Conservation (phyloP, 1,284 basidiomycete genomes). For the Cryptococcus neoformans region DNA sequence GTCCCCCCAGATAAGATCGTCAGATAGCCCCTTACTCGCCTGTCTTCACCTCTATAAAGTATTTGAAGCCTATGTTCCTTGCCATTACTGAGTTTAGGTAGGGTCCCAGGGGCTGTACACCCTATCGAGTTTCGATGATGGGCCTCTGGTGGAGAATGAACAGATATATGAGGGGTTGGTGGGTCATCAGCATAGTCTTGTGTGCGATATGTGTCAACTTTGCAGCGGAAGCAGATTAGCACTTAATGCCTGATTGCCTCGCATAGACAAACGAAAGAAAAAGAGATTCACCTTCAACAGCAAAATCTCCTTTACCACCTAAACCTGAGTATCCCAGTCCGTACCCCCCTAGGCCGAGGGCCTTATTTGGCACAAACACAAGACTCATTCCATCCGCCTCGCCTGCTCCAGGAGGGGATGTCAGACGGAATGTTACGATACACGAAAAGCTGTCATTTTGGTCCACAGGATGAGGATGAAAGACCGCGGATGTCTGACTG, state of each 20-base stretch:
- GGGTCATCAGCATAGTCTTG: constrained; percentile 38
- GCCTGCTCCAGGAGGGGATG: constrained; percentile 13
- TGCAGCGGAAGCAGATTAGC: neutral
- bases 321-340: constrained; percentile 40
- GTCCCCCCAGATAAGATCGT: constrained; percentile 1
- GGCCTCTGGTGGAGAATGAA: constrained; percentile 39
- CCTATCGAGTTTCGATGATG: constrained; percentile 36
- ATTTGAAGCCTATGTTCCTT: constrained; percentile 22
- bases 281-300: constrained; percentile 35
- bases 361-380: constrained; percentile 15
- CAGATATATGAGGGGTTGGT: constrained; percentile 40
- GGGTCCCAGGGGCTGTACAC: constrained; percentile 21
- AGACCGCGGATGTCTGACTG: constrained; percentile 29
- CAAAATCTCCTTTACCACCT: constrained; percentile 36
- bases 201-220: constrained; percentile 26
- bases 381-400: constrained; percentile 43
- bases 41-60: constrained; percentile 9
- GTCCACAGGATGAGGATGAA: constrained; percentile 12
- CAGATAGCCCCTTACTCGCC: constrained; percentile 21
- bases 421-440: constrained; percentile 28
- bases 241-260: neutral
- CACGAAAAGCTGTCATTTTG: constrained; percentile 14
- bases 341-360: constrained; percentile 34
- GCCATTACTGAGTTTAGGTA: constrained; percentile 35
- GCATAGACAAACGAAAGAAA: neutral